phyloP scores from a whole-genome alignment of 257 asterid species.

The Nyctanthes arbortristis region DNA sequence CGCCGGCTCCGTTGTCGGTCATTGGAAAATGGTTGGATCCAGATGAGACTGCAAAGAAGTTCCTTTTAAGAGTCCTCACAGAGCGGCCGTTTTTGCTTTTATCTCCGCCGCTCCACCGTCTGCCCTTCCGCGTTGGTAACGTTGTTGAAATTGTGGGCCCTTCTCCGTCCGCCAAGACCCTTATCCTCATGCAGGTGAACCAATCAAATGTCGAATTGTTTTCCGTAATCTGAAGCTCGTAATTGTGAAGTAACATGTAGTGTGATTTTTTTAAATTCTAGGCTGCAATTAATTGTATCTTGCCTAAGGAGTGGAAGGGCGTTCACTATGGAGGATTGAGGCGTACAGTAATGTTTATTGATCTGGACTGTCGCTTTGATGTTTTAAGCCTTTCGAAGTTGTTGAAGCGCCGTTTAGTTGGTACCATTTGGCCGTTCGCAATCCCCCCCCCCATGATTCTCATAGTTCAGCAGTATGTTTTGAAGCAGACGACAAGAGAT shows the following conservation, averaged over 20 bases:
- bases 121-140: constrained; percentile 82
- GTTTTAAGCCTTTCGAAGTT: constrained; percentile 57
- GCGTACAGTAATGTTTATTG: constrained; percentile 66
- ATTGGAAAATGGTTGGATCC: constrained; percentile 52
- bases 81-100: constrained; percentile 65
- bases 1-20: background rate
- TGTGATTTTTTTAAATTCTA: constrained; percentile 17
- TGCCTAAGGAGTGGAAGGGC: constrained; percentile 92
- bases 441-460: background rate
- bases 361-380: constrained; percentile 92
- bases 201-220: background rate
- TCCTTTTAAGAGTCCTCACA: constrained; percentile 52
- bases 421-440: constrained; percentile 62
- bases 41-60: constrained; percentile 69
- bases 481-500: background rate
- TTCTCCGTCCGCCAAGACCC: constrained; percentile 86
- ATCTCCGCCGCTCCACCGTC: constrained; percentile 86
- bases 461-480: background rate
- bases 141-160: constrained; percentile 82
- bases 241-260: background rate
- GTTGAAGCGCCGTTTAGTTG: constrained; percentile 46
- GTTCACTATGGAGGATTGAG: constrained; percentile 76
- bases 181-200: constrained; percentile 70
- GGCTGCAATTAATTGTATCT: constrained; percentile 78
- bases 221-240: background rate